Evolutionary conservation across 2,329 filamentous ascomycete genomes (phyloP).

Genomic region (Kalmusia sp.): DNA sequence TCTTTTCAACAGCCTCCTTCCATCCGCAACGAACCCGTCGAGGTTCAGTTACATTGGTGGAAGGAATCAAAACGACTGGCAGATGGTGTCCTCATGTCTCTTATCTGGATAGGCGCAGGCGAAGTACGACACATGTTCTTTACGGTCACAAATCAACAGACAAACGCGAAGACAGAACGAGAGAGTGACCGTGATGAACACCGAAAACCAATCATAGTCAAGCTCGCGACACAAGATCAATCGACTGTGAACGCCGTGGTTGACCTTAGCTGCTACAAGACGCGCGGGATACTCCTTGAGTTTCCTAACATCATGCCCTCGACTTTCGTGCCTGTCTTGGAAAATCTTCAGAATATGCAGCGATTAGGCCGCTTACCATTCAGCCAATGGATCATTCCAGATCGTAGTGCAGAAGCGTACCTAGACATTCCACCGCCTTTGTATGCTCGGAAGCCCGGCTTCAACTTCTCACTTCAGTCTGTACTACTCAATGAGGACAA

Average conservation of each 20-base stretch:
- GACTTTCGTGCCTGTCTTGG: conserved; percentile 38
- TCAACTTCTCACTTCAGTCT: conserved; percentile 25
- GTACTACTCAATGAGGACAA: conserved; percentile 17
- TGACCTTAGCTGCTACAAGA: conserved; percentile 14
- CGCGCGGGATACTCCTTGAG: conserved; percentile 31
- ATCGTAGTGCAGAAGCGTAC: neutral
- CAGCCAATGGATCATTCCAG: conserved; percentile 34
- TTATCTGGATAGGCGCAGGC: conserved; percentile 21
- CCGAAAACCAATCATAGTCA: conserved; percentile 20
- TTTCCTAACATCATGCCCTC: conserved; percentile 36
- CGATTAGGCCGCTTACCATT: conserved; percentile 33
- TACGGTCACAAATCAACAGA: conserved; percentile 21
- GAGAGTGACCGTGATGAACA: conserved; percentile 15
- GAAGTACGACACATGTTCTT: conserved; percentile 35
- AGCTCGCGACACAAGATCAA: conserved; percentile 23
- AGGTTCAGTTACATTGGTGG: conserved; percentile 35
- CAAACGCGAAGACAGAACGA: conserved; percentile 13
- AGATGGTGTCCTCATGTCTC: conserved; percentile 35
- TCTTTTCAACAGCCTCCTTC: conserved; percentile 27
- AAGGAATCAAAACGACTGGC: conserved; percentile 32
- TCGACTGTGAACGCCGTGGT: conserved; percentile 18
- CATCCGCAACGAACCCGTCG: conserved; percentile 17
- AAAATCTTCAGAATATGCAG: conserved; percentile 34
- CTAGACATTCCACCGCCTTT: conserved; percentile 33
- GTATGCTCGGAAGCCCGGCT: conserved; percentile 28